These are phyloP conservation scores for Castanopsis chinensis DNA, from an alignment of 306 rosid genomes.

Conservation along the genomic window DNA sequence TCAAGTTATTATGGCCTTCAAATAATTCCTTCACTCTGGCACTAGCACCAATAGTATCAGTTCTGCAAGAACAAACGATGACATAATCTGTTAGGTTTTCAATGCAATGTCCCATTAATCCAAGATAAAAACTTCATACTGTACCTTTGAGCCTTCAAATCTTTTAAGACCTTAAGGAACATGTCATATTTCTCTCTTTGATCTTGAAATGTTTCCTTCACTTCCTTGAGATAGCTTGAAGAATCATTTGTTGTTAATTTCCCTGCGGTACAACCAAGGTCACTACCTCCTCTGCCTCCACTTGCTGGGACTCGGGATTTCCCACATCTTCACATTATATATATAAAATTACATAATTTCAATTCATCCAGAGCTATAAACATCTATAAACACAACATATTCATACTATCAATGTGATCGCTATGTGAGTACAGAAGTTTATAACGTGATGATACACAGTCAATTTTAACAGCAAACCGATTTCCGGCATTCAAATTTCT, in stretches of 20 bases:
- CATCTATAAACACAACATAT: conserved; percentile 6
- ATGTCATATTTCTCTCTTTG: conserved; percentile 72
- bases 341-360: conserved; percentile 3
- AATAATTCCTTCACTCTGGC: conserved; percentile 92
- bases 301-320: conserved; percentile 53
- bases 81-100: conserved; percentile 13
- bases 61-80: conserved; percentile 49
- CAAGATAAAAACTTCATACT: conserved; percentile 10
- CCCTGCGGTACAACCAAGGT: conserved; percentile 37
- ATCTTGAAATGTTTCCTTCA: conserved; percentile 80
- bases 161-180: conserved; percentile 93
- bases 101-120: conserved; percentile 10
- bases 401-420: neutral
- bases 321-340: conserved; percentile 48
- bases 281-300: conserved; percentile 45
- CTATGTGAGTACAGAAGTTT: neutral
- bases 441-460: neutral
- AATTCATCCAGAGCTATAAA: conserved; percentile 8
- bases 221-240: conserved; percentile 77
- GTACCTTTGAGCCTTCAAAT: conserved; percentile 95
- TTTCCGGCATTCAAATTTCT: neutral
- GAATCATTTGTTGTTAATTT: conserved; percentile 79
- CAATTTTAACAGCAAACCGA: neutral
- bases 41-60: conserved; percentile 88
- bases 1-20: conserved; percentile 86